Evolutionary conservation across 352 stramenopile species (phyloP).

Genomic region (Phytophthora megakarya): DNA sequence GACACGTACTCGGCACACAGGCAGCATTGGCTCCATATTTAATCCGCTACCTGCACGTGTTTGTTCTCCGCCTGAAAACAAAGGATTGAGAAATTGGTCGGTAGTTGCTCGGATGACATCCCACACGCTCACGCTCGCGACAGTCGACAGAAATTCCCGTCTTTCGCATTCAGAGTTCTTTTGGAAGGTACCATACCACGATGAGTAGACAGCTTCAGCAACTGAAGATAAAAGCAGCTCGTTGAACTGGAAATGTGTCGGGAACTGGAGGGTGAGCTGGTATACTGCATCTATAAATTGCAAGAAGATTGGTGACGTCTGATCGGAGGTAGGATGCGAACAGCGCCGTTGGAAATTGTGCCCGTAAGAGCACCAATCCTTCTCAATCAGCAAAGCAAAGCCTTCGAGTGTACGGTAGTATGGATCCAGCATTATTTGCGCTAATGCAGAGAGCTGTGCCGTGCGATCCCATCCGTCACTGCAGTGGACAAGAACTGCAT

Average conservation of each 20-base stretch:
- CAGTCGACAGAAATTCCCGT: constrained; percentile 59
- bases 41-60: constrained; percentile 18
- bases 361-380: constrained; percentile 89
- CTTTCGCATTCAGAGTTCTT: constrained; percentile 88
- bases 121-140: constrained; percentile 84
- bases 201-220: constrained; percentile 97
- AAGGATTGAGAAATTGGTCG: constrained; percentile 82
- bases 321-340: constrained; percentile 83
- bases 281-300: constrained; percentile 99
- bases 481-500: constrained; percentile 82
- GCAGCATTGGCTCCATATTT: constrained; percentile 74
- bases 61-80: constrained; percentile 58
- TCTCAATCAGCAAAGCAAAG: constrained; percentile 84
- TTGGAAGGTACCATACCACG: constrained; percentile 94
- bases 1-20: constrained; percentile 81
- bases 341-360: constrained; percentile 89
- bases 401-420: constrained; percentile 81
- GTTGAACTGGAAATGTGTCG: constrained; percentile 99
- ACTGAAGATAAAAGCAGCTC: constrained; percentile 92
- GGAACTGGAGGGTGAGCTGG: constrained; percentile 97
- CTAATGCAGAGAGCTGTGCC: constrained; percentile 72
- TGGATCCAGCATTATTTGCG: constrained; percentile 86
- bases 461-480: constrained; percentile 89
- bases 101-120: constrained; percentile 84
- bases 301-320: constrained; percentile 98